Evolutionary conservation across 2,329 filamentous ascomycete species (phyloP).

Genomic region (Sporothrix sp.): DNA sequence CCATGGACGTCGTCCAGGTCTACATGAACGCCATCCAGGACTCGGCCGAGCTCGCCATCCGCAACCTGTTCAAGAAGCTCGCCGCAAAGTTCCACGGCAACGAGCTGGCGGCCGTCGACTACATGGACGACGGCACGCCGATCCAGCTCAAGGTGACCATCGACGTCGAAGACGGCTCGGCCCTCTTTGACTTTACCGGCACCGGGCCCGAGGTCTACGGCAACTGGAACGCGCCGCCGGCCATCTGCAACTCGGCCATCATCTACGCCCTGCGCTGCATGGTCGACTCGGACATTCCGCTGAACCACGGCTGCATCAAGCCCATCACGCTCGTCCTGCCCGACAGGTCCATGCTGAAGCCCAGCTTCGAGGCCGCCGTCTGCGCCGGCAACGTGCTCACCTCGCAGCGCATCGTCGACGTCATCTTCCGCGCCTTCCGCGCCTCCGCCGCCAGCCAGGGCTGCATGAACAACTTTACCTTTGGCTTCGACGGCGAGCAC

Average conservation of each 20-base stretch:
- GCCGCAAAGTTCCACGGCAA: slow-evolving; percentile 43
- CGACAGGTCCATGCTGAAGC: slow-evolving; percentile 25
- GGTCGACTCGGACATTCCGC: slow-evolving; percentile 28
- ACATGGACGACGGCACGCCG: slow-evolving; percentile 31
- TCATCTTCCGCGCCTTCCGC: slow-evolving; percentile 25
- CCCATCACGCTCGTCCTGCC: slow-evolving; percentile 27
- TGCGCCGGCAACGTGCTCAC: slow-evolving; percentile 34
- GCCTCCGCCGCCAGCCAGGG: slow-evolving; percentile 23
- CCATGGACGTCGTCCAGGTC: slow-evolving; percentile 56
- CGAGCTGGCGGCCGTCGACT: slow-evolving; percentile 26
- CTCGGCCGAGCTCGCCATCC: slow-evolving; percentile 64
- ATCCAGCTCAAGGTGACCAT: slow-evolving; percentile 27
- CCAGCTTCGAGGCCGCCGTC: slow-evolving; percentile 19
- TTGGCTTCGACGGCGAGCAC: slow-evolving; percentile 18
- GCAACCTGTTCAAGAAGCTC: slow-evolving; percentile 55
- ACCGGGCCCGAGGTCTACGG: slow-evolving; percentile 21
- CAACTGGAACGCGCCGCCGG: slow-evolving; percentile 15
- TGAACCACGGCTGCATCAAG: slow-evolving; percentile 31
- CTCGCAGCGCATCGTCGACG: slow-evolving; percentile 25
- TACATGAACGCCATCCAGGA: slow-evolving; percentile 73
- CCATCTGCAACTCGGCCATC: slow-evolving; percentile 23
- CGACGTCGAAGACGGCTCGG: slow-evolving; percentile 23
- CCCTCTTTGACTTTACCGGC: slow-evolving; percentile 29
- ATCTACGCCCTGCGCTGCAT: slow-evolving; percentile 30
- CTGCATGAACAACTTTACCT: slow-evolving; percentile 26